These are phyloP conservation scores for Amoebophrya sp. DNA, from an alignment of 169 alveolate species.

Conservation along the genomic window DNA sequence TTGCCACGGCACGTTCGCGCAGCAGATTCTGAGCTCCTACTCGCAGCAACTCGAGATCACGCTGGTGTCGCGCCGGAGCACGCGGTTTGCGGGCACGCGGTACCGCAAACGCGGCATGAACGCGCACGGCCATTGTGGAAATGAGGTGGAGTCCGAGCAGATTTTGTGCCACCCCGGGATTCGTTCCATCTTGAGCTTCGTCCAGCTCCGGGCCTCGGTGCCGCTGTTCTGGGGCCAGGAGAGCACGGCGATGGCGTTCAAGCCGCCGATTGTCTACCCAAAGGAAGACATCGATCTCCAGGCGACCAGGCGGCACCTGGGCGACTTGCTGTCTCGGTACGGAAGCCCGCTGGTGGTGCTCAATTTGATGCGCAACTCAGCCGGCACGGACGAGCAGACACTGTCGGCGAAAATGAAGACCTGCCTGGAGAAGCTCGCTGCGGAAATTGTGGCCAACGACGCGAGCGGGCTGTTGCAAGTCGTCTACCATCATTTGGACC, in stretches of 20 bases:
- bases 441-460: too few species aligned
- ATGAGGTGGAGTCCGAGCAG: slow-evolving; percentile 91
- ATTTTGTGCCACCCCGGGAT: slow-evolving; percentile 57
- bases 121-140: slow-evolving; percentile 67
- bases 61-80: slow-evolving; percentile 82
- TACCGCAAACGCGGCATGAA: slow-evolving; percentile 88
- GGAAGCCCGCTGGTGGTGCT: background rate
- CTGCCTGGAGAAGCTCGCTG: too few species aligned
- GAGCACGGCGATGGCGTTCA: background rate
- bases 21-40: background rate
- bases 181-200: slow-evolving; percentile 70
- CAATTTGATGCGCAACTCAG: background rate
- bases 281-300: background rate
- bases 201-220: slow-evolving; percentile 88
- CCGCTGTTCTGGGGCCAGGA: slow-evolving; percentile 86
- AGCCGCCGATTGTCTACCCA: background rate
- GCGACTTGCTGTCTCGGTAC: background rate
- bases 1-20: background rate
- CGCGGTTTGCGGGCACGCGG: slow-evolving; percentile 87
- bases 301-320: background rate
- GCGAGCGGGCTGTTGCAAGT: background rate
- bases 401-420: background rate
- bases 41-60: slow-evolving; percentile 41
- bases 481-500: background rate
- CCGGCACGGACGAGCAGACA: background rate